These are phyloP conservation scores for Syzygium aqueum DNA, from an alignment of 345 rosid species.

Conservation along the genomic window DNA sequence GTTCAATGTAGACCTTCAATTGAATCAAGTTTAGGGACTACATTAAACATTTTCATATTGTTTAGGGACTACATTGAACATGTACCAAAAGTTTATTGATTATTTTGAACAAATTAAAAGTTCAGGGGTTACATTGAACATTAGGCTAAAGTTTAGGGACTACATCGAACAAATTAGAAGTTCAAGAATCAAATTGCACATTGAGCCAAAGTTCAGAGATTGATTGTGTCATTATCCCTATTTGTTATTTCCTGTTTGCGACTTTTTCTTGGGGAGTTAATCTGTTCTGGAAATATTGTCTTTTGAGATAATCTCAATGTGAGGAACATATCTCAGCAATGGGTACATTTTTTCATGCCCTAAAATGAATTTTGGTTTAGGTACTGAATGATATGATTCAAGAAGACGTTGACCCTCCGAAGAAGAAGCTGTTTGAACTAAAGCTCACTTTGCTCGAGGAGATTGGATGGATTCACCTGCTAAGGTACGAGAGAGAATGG, in stretches of 20 bases:
- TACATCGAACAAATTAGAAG: no score
- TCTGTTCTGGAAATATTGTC: not conserved
- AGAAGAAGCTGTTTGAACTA: conserved; percentile 70
- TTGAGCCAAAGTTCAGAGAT: no score
- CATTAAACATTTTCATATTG: no score
- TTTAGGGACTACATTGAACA: no score
- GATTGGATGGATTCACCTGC: conserved; percentile 71
- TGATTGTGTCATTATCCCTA: no score
- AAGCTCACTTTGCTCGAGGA: conserved; percentile 75
- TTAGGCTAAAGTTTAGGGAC: no score
- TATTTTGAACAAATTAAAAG: no score
- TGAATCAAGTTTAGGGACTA: no score
- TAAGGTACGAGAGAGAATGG: conserved; percentile 68
- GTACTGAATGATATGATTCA: conserved; percentile 68
- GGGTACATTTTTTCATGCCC: not conserved
- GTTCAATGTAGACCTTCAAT: no score
- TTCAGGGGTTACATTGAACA: no score
- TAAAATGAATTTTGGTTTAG: conserved; percentile 19
- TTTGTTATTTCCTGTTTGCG: not conserved
- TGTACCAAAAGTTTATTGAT: no score
- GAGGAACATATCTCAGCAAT: not conserved
- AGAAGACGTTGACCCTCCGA: conserved; percentile 62
- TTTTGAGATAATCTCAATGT: not conserved
- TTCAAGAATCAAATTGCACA: no score
- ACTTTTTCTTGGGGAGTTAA: not conserved